Evolutionary conservation across 1,284 basidiomycete species (phyloP), one percentile per base, ranked within the genome.

Genomic region (Cystobasidium sp.): DNA sequence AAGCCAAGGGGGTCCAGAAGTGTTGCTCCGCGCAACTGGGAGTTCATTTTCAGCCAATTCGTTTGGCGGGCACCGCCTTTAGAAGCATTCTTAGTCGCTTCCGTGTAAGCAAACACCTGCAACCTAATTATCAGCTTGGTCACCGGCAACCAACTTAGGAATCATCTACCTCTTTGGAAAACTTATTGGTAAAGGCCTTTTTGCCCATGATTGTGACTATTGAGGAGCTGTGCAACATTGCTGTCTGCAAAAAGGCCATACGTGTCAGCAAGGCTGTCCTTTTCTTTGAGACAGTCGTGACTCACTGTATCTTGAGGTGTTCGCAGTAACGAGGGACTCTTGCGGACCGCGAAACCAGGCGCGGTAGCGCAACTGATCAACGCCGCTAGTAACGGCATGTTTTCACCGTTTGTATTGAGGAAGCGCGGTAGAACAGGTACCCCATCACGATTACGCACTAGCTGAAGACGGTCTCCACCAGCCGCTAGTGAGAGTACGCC

Each of bases 311-410:
- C 95, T 78, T 89, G 88, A 18, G 88, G 86, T 2, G 95, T 97
- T 24, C 93, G 86, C 78, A 90, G 90, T 0, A 85, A 86, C 81
- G 87, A 90, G 64, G 91, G 89, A 6, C 88, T 87, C n/a, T 87
- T 88, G 47, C 91, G 86, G 68, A 97, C 88, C 1, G 92, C 94
- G 83, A 94, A 97, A 82, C 97, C 96, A n/a, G 95, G 95, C 78
- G 94, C 93, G 0, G 88, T 88, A 0, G 93, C 92, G 68, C 93
- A 88, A 2, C 94, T 89, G 78, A 97, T 91, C 68, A 98, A 85
- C 1, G 91, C 93, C 12, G 91, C 89, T 20, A 97, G 84, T n/a
- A 97, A 83, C 16, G 95, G 91, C 6, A 89, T 82, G 52, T 89
- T 92, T 68, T 91, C 85, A 44, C 87, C 87, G 80, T 97, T 93